A percentile compares a stretch with the other conserved stretches of the same genome.
phyloP scores from a whole-genome alignment of 2,329 filamentous ascomycete species.

The Penicillium thymicola region DNA sequence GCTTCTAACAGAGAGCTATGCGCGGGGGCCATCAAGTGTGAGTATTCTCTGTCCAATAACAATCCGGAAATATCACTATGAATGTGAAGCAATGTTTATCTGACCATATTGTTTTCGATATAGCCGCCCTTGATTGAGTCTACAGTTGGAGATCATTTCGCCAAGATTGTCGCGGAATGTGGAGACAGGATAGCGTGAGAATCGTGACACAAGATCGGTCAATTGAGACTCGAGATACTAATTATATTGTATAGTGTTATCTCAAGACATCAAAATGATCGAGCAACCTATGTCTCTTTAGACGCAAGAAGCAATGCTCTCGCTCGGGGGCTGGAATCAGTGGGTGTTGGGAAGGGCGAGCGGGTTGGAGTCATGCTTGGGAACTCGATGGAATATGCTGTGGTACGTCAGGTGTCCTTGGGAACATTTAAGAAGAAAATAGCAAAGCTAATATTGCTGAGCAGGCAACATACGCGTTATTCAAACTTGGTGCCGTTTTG shows the following conservation, averaged over 20 bases:
- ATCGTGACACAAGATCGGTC: background rate
- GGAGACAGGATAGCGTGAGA: conserved; percentile 53
- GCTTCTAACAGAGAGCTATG: conserved; percentile 24
- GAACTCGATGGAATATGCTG: conserved; percentile 79
- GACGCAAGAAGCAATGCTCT: conserved; percentile 73
- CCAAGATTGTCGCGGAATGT: conserved; percentile 41
- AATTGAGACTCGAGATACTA: background rate
- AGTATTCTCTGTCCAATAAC: background rate
- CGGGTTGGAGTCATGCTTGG: conserved; percentile 82
- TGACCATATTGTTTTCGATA: background rate
- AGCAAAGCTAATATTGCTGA: conserved; percentile 8
- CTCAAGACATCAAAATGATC: conserved; percentile 59
- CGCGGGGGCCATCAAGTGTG: conserved; percentile 24
- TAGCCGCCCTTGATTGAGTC: conserved; percentile 48
- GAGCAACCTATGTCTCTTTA: conserved; percentile 70
- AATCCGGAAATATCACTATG: background rate
- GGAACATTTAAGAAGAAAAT: too few relatives aligned
- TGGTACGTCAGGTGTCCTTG: conserved; percentile 46
- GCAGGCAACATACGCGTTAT: conserved; percentile 73
- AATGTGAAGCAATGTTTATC: background rate
- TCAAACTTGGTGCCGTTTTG: conserved; percentile 89
- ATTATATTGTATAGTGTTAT: conserved; percentile 46
- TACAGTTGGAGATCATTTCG: conserved; percentile 48
- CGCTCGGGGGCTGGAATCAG: conserved; percentile 64
- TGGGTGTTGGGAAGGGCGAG: conserved; percentile 77